These are phyloP conservation scores for Pharnaceum exiguum DNA, from an alignment of 148 eudicot genomes.

Conservation along the genomic window DNA sequence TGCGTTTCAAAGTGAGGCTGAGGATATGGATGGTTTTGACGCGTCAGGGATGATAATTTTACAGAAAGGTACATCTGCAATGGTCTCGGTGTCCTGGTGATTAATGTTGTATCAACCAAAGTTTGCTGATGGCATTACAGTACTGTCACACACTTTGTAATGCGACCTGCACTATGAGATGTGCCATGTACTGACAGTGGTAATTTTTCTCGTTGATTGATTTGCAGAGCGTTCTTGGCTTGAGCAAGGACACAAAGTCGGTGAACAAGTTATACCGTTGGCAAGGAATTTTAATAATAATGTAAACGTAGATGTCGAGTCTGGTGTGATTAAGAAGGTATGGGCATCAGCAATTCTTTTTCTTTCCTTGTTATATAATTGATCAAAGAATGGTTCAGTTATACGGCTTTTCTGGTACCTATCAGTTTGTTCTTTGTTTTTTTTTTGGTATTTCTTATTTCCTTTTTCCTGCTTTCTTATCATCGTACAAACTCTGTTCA, in stretches of 20 bases:
- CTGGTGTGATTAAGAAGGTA: conserved; percentile 49
- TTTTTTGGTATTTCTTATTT: background rate
- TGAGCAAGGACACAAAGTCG: conserved; percentile 82
- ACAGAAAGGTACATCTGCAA: conserved; percentile 57
- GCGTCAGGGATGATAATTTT: conserved; percentile 87
- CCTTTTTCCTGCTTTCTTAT: background rate
- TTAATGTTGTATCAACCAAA: background rate
- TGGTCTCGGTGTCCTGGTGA: background rate
- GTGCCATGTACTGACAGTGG: background rate
- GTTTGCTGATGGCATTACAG: background rate
- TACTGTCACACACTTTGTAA: too few species aligned
- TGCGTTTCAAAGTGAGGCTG: conserved; percentile 57
- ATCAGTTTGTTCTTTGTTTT: background rate
- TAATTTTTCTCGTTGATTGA: background rate
- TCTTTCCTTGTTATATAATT: too few species aligned
- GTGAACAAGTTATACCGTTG: conserved; percentile 83
- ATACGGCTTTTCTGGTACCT: background rate
- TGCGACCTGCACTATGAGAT: too few species aligned
- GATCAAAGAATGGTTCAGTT: too few species aligned
- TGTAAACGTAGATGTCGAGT: conserved; percentile 55
- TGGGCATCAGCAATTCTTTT: background rate
- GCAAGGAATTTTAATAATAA: conserved; percentile 79
- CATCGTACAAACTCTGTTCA: conserved; percentile 14
- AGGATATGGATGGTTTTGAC: conserved; percentile 83
- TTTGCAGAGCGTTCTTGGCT: conserved; percentile 76